phyloP scores from a whole-genome alignment of 306 rosid genomes.

The Luffa aegyptiaca region DNA sequence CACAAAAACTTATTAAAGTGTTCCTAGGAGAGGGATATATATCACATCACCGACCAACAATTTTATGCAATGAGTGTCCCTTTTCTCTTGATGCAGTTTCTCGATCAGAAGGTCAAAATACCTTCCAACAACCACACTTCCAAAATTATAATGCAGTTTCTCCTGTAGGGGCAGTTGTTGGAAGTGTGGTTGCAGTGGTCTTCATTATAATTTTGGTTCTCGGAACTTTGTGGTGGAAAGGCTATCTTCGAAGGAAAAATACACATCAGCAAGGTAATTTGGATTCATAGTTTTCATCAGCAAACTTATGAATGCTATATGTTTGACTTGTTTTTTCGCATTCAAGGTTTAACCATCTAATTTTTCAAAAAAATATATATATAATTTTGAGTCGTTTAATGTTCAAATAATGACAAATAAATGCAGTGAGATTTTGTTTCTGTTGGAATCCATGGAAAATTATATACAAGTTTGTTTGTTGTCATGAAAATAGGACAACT shows the following conservation, averaged over 20 bases:
- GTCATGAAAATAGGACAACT: not conserved
- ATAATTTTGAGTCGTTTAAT: too few species aligned
- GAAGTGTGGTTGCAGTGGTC: constrained; percentile 19
- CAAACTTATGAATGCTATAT: not conserved
- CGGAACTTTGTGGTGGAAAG: not conserved
- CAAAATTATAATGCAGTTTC: too few species aligned
- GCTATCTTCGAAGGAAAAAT: not conserved
- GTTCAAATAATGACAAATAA: too few species aligned
- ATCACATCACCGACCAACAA: too few species aligned
- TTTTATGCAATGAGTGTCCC: not conserved
- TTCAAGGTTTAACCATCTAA: too few species aligned
- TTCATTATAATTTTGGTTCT: constrained; percentile 8
- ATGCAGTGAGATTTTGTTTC: not conserved
- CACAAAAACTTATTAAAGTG: too few species aligned
- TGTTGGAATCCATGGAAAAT: too few species aligned
- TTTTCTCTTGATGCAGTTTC: constrained; percentile 5
- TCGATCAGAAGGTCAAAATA: not conserved
- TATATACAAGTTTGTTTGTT: too few species aligned
- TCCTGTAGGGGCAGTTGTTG: constrained; percentile 8
- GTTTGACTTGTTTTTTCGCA: too few species aligned
- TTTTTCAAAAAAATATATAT: too few species aligned
- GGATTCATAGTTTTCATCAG: not conserved
- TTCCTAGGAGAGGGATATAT: too few species aligned
- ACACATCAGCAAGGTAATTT: constrained; percentile 22
- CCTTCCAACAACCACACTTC: too few species aligned